phyloP scores from a whole-genome alignment of 345 rosid species.

The Eucalyptus dawsonii region DNA sequence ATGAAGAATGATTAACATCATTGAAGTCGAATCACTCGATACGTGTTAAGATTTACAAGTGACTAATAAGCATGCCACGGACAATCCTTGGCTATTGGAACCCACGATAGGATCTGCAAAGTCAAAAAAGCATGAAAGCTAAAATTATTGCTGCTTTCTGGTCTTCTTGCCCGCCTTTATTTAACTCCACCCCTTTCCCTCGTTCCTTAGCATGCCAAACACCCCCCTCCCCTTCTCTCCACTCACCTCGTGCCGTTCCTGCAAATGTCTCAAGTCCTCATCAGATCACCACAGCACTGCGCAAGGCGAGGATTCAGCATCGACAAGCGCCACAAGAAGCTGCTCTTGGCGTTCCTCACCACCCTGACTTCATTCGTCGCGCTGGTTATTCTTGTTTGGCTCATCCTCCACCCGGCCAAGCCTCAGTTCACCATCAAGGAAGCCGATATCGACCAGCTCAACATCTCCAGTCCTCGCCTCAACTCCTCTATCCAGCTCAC shows the following conservation, averaged over 20 bases:
- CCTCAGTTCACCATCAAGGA: conserved; percentile 64
- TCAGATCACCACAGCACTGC: conserved; percentile 70
- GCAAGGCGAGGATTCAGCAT: conserved; percentile 20
- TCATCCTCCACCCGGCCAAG: conserved; percentile 63
- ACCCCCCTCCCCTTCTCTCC: not conserved
- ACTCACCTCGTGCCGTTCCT: not conserved
- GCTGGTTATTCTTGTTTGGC: conserved; percentile 49
- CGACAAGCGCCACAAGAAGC: conserved; percentile 42
- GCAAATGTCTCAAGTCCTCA: conserved; percentile 60
- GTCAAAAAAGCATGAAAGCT: conserved; percentile 11
- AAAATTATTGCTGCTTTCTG: conserved; percentile 7
- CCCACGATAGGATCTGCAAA: not conserved
- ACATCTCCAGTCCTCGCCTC: conserved; percentile 51
- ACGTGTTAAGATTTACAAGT: not conserved
- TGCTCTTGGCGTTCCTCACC: conserved; percentile 34
- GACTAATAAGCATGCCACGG: not conserved
- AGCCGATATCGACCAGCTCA: conserved; percentile 47
- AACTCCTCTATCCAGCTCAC: conserved; percentile 76
- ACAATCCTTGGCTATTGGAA: not conserved
- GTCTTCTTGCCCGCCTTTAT: conserved; percentile 7
- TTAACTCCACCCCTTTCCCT: not conserved
- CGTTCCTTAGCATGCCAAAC: conserved; percentile 2
- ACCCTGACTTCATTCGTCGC: conserved; percentile 35
- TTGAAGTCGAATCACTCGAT: not conserved
- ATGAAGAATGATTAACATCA: not conserved